Evolutionary conservation across 176 grass and related monocot genomes (phyloP).

Genomic region (Luzula sylvatica): DNA sequence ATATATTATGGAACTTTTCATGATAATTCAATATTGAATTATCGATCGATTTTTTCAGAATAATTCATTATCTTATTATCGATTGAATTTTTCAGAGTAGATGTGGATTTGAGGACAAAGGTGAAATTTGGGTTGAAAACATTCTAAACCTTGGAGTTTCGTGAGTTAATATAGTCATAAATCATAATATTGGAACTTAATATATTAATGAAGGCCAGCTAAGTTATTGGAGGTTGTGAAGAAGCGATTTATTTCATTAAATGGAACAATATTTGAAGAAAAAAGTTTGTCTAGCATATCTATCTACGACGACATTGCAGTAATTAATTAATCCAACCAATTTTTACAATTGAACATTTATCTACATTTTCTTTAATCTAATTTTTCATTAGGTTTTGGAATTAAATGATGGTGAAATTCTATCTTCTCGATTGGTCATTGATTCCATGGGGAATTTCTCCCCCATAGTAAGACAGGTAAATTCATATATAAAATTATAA

Average conservation of each 20-base stretch:
- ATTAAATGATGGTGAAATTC: constrained; percentile 44
- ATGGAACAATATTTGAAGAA: constrained; percentile 62
- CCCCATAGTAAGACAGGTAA: constrained; percentile 78
- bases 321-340: constrained; percentile 47
- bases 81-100: constrained; percentile 36
- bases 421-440: constrained; percentile 52
- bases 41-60: constrained; percentile 30
- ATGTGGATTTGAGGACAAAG: constrained; percentile 79
- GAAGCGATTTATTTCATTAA: constrained; percentile 63
- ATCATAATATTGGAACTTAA: too few species aligned
- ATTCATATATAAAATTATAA: not conserved
- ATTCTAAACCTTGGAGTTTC: constrained; percentile 87
- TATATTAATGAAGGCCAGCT: constrained; percentile 45
- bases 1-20: not conserved
- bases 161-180: constrained; percentile 47
- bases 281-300: constrained; percentile 49
- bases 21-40: too few species aligned
- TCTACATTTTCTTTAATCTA: too few species aligned
- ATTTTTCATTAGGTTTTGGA: constrained; percentile 40
- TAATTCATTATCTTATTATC: not conserved
- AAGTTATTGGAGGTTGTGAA: constrained; percentile 82
- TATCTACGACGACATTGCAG: constrained; percentile 59
- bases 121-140: constrained; percentile 82
- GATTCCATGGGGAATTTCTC: constrained; percentile 99
- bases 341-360: too few species aligned